These are phyloP conservation scores for Didymellaceae sp. DNA, from an alignment of 2,329 filamentous ascomycete genomes.

Conservation along the genomic window DNA sequence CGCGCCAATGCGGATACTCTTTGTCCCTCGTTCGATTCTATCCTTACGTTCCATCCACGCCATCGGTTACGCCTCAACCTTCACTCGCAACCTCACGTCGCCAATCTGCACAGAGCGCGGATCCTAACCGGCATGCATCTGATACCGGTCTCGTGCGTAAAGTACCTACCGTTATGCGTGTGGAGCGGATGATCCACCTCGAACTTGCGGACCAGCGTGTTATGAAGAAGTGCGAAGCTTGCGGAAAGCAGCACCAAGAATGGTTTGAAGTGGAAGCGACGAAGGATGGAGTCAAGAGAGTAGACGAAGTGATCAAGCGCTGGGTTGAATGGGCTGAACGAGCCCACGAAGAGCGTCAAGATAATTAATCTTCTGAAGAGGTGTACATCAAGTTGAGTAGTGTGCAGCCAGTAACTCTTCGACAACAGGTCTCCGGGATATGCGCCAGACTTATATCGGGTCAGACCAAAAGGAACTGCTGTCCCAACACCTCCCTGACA, in stretches of 20 bases:
- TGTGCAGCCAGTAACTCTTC: too few species aligned
- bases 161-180: constrained; percentile 83
- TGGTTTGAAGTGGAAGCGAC: constrained; percentile 92
- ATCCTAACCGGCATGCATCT: constrained; percentile 28
- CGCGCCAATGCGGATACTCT: constrained; percentile 87
- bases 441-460: too few species aligned
- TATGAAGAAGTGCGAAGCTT: constrained; percentile 73
- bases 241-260: constrained; percentile 85
- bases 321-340: constrained; percentile 86
- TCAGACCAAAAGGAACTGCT: too few species aligned
- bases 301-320: constrained; percentile 76
- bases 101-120: constrained; percentile 2
- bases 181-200: constrained; percentile 88
- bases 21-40: constrained; percentile 90
- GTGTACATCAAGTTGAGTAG: too few species aligned
- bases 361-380: too few species aligned
- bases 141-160: constrained; percentile 60
- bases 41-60: constrained; percentile 67
- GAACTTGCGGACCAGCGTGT: constrained; percentile 72
- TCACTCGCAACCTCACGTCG: constrained; percentile 27
- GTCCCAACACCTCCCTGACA: too few species aligned
- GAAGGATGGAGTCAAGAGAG: constrained; percentile 69
- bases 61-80: constrained; percentile 32
- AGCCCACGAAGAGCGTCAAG: constrained; percentile 1
- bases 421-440: too few species aligned